Evolutionary conservation across 371 early-diverging fungal genomes (phyloP).

Genomic region (Scutellospora calospora): DNA sequence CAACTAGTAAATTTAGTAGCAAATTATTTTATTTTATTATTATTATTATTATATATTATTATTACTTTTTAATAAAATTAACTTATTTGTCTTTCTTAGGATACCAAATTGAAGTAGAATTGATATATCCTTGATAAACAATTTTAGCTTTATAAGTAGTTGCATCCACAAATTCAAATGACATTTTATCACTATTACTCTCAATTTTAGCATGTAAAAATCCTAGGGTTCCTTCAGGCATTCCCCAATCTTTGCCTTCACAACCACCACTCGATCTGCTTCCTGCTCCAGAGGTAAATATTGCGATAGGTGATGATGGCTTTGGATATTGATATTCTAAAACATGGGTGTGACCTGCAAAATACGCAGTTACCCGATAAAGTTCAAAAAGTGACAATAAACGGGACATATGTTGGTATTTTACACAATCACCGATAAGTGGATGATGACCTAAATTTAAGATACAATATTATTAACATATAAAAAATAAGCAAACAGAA

Average conservation of each 20-base stretch:
- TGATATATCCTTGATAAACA: conserved; percentile 3
- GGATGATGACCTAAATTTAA: conserved; percentile 30
- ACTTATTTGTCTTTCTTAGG: background rate
- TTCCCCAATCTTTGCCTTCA: conserved; percentile 5
- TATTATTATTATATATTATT: no score
- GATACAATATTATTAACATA: background rate
- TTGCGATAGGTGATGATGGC: background rate
- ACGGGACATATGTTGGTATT: background rate
- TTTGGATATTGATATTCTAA: conserved; percentile 25
- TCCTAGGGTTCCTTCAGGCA: conserved; percentile 20
- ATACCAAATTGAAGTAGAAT: background rate
- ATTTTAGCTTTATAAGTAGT: conserved; percentile 17
- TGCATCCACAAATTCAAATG: conserved; percentile 25
- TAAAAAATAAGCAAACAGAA: background rate
- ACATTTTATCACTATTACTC: background rate
- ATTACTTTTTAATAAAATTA: no score
- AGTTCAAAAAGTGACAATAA: conserved; percentile 12
- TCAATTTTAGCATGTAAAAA: conserved; percentile 34
- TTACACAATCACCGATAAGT: conserved; percentile 14
- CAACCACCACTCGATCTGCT: conserved; percentile 4
- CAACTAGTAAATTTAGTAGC: no score
- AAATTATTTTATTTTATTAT: no score
- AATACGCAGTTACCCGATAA: conserved; percentile 25
- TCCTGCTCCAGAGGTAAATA: conserved; percentile 33
- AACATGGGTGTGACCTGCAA: conserved; percentile 27